Percentiles rank a stretch among this genome's conserved stretches.
These are phyloP conservation scores for Vachellia pachyceras DNA, from an alignment of 306 rosid genomes.

Conservation along the genomic window DNA sequence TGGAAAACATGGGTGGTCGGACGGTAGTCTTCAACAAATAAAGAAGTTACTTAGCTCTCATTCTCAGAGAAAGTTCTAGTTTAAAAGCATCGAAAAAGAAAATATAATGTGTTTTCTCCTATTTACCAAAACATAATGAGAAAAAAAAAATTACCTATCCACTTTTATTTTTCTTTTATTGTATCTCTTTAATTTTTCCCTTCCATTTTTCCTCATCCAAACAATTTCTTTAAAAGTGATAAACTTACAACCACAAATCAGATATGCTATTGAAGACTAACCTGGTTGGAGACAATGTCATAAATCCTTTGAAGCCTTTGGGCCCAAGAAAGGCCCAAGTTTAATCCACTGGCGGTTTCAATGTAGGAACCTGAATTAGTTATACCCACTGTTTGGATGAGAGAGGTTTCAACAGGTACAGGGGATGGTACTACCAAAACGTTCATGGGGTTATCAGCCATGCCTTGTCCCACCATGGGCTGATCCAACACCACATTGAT, in stretches of 20 bases:
- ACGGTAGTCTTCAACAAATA: not conserved
- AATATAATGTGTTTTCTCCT: not conserved
- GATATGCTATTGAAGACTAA: too few relatives aligned
- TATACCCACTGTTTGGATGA: conserved; percentile 67
- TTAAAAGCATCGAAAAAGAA: too few relatives aligned
- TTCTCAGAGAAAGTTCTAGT: not conserved
- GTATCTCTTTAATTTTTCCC: not conserved
- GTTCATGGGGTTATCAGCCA: conserved; percentile 44
- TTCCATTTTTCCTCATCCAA: not conserved
- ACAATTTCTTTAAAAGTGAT: too few relatives aligned
- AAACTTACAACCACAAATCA: too few relatives aligned
- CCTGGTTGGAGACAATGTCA: not conserved
- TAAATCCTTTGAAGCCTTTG: not conserved
- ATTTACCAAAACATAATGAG: not conserved
- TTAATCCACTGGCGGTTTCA: conserved; percentile 42
- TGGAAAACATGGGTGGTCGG: not conserved
- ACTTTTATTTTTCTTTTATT: not conserved
- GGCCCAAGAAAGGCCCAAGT: not conserved
- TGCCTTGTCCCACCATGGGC: conserved; percentile 59
- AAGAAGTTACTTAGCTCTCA: not conserved
- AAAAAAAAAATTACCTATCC: not conserved
- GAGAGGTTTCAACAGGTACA: conserved; percentile 69
- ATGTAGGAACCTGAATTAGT: conserved; percentile 30
- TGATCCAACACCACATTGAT: conserved; percentile 60
- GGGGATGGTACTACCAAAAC: conserved; percentile 67